These are phyloP conservation scores for Mortierella hygrophila DNA, from an alignment of 192 early-diverging fungal species.

Conservation along the genomic window DNA sequence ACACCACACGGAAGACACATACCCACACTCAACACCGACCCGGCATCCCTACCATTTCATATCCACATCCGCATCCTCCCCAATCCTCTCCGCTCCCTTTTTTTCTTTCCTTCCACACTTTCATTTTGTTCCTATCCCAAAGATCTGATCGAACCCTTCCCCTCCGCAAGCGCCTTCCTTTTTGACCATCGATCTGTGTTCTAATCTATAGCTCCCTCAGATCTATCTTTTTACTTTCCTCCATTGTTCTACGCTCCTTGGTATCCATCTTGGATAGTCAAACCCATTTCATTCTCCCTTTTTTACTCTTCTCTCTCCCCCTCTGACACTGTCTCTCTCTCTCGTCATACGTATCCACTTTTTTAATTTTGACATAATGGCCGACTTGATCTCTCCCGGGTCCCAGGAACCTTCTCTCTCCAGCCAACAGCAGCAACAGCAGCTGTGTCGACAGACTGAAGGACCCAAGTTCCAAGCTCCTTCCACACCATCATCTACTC, in stretches of 20 bases:
- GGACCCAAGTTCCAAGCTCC: not conserved
- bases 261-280: not conserved
- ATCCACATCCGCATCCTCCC: not conserved
- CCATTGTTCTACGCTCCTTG: not conserved
- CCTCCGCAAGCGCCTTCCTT: not conserved
- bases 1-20: not conserved
- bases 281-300: not conserved
- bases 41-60: not conserved
- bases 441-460: not conserved
- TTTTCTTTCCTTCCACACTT: not conserved
- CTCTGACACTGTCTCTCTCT: not conserved
- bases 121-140: not conserved
- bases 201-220: not conserved
- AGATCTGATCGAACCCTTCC: not conserved
- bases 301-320: not conserved
- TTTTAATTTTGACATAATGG: conserved; percentile 12
- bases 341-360: not conserved
- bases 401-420: not conserved
- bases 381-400: not conserved
- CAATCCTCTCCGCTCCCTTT: not conserved
- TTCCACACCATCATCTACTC: not conserved
- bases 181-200: not conserved
- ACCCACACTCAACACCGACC: not conserved
- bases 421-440: conserved; percentile 7
- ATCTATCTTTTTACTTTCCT: not conserved